These are phyloP conservation scores for Colletotrichum sp. DNA, from an alignment of 2,329 filamentous ascomycete species.

Conservation along the genomic window DNA sequence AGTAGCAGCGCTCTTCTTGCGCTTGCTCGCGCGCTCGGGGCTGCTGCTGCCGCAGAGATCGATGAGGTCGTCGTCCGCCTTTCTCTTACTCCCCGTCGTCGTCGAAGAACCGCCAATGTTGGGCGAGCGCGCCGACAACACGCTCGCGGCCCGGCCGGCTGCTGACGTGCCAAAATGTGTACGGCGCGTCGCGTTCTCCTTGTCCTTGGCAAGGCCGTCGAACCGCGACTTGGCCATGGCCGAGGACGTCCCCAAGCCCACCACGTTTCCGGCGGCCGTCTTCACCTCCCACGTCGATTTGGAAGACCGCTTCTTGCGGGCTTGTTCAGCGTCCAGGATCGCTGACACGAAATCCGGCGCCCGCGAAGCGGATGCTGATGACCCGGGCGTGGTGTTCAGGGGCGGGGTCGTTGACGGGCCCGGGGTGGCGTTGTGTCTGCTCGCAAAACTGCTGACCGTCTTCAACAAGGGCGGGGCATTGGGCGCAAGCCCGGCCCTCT, in stretches of 20 bases:
- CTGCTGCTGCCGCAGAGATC: constrained; percentile 3
- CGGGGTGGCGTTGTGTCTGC: background rate
- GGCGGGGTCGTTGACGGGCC: background rate
- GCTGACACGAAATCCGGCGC: background rate
- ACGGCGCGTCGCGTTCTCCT: background rate
- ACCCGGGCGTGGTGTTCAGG: background rate
- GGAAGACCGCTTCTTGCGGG: background rate
- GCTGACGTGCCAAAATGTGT: background rate
- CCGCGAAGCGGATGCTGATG: background rate
- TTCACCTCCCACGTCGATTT: constrained; percentile 6
- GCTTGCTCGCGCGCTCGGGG: background rate
- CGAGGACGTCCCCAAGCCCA: background rate
- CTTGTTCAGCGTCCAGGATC: background rate
- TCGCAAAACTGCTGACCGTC: background rate
- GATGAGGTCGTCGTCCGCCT: constrained; percentile 7
- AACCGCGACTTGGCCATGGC: background rate
- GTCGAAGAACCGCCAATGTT: background rate
- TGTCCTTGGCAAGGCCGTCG: background rate
- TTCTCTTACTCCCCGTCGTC: background rate
- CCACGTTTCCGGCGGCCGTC: background rate
- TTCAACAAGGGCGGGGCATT: background rate
- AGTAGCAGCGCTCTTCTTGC: background rate
- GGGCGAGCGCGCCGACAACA: background rate
- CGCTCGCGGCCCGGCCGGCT: background rate
- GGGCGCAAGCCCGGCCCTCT: background rate